These are phyloP conservation scores for Casuarina glauca DNA, from an alignment of 306 rosid species.

Conservation along the genomic window DNA sequence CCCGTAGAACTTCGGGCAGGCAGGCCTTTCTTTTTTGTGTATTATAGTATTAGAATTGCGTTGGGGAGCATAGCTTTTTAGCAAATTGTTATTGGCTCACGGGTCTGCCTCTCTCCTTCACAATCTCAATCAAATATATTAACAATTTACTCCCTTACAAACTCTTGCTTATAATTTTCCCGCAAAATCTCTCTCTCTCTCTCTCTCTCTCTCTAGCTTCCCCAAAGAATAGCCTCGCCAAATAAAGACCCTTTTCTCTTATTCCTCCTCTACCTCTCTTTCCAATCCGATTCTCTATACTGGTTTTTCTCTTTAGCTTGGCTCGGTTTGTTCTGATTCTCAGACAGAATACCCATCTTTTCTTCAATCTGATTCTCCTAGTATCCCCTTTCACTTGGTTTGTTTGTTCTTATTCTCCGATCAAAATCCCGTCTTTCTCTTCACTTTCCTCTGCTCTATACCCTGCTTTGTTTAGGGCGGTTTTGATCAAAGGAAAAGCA, in stretches of 20 bases:
- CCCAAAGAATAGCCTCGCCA: constrained; percentile 11
- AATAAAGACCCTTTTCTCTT: constrained; percentile 65
- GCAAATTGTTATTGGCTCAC: constrained; percentile 27
- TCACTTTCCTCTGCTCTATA: constrained; percentile 17
- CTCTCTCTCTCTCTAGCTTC: constrained; percentile 30
- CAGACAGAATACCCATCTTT: constrained; percentile 24
- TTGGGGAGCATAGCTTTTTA: constrained; percentile 19
- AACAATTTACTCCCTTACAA: constrained; percentile 17
- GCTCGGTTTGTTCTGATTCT: constrained; percentile 34
- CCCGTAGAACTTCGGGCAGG: constrained; percentile 89
- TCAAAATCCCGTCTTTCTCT: constrained; percentile 24
- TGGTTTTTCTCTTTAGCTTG: background rate
- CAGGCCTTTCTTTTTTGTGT: constrained; percentile 35
- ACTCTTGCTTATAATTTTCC: constrained; percentile 35
- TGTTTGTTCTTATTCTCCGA: constrained; percentile 28
- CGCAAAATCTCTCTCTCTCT: constrained; percentile 25
- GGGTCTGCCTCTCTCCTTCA: constrained; percentile 16
- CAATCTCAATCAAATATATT: constrained; percentile 21
- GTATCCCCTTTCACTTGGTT: background rate
- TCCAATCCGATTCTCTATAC: constrained; percentile 28
- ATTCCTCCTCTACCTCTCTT: constrained; percentile 39
- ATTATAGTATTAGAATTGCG: background rate
- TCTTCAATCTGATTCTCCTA: constrained; percentile 21
- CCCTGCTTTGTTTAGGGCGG: background rate
- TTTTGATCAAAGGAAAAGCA: background rate